Conservation (phyloP, 2,329 filamentous ascomycete genomes). For the Cladosporium colombiae region DNA sequence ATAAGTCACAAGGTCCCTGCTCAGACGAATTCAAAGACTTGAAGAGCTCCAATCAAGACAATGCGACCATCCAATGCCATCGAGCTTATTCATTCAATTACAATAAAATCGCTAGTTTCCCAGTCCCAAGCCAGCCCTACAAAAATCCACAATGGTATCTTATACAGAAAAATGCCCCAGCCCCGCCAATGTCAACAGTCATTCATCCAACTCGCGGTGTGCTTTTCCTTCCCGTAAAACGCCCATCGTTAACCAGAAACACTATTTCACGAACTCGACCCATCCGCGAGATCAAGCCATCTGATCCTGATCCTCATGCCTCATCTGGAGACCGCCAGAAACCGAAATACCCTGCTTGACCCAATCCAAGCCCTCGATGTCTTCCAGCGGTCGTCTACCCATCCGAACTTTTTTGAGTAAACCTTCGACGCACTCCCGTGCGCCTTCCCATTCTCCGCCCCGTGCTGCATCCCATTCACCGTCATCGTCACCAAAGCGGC, state of each 20-base stretch:
- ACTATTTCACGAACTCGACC: neutral
- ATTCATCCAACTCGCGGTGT: neutral
- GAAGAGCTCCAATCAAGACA: no score
- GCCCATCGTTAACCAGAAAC: neutral
- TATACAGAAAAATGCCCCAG: neutral
- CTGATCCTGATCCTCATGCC: slow-evolving; percentile 40
- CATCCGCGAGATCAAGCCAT: neutral
- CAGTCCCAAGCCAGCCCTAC: neutral
- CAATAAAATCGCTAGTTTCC: neutral
- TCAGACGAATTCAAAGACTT: no score
- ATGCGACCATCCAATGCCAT: neutral
- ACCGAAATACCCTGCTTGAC: slow-evolving; percentile 72
- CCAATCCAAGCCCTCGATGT: slow-evolving; percentile 74
- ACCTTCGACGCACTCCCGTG: slow-evolving; percentile 78
- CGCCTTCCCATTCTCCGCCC: slow-evolving; percentile 67
- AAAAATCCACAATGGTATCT: neutral
- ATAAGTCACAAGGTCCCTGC: no score
- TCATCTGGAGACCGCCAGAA: slow-evolving; percentile 56
- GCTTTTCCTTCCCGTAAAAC: neutral
- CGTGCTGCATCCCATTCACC: slow-evolving; percentile 79
- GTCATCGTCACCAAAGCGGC: slow-evolving; percentile 77
- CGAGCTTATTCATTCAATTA: neutral
- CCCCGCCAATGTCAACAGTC: neutral
- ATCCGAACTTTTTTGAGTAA: slow-evolving; percentile 79
- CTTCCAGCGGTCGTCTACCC: slow-evolving; percentile 70